Evolutionary conservation across 805 yeast species (phyloP).

Genomic region (Metschnikowia hibisci): DNA sequence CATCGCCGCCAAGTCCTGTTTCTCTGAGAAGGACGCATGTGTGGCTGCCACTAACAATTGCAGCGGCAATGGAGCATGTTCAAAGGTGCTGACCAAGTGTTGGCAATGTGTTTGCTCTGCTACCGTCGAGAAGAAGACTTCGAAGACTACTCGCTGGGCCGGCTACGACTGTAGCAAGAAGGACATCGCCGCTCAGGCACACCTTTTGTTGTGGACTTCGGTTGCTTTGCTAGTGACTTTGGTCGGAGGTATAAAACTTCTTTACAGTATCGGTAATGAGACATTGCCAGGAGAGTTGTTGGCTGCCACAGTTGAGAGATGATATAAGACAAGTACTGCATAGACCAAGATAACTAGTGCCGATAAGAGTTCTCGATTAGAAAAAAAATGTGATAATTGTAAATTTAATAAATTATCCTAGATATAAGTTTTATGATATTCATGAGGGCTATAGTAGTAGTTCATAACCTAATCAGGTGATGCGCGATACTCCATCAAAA

Average conservation of each 20-base stretch:
- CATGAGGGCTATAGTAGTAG: neutral
- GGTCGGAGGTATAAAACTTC: constrained; percentile 50
- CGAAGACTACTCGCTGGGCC: constrained; percentile 50
- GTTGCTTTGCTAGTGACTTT: constrained; percentile 45
- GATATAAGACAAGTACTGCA: neutral
- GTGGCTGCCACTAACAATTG: constrained; percentile 45
- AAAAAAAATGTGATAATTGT: too few relatives aligned
- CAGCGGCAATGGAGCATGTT: constrained; percentile 52
- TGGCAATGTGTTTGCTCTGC: constrained; percentile 52
- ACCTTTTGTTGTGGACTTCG: constrained; percentile 66
- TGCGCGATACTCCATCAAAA: neutral
- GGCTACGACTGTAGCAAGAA: constrained; percentile 62
- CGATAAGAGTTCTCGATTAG: too few relatives aligned
- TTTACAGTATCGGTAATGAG: constrained; percentile 52
- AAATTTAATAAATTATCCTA: too few relatives aligned
- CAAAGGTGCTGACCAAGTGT: constrained; percentile 34
- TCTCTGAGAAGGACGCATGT: constrained; percentile 45
- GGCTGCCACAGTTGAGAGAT: constrained; percentile 44
- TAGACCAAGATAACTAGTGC: neutral
- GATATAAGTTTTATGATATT: too few relatives aligned
- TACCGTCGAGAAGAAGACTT: constrained; percentile 36
- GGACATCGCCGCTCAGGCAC: constrained; percentile 63
- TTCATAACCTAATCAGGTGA: neutral
- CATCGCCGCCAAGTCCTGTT: constrained; percentile 28
- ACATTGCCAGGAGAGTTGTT: constrained; percentile 66